phyloP scores from a whole-genome alignment of 495 filamentous ascomycete species.

The Aspergillus mulundensis region DNA sequence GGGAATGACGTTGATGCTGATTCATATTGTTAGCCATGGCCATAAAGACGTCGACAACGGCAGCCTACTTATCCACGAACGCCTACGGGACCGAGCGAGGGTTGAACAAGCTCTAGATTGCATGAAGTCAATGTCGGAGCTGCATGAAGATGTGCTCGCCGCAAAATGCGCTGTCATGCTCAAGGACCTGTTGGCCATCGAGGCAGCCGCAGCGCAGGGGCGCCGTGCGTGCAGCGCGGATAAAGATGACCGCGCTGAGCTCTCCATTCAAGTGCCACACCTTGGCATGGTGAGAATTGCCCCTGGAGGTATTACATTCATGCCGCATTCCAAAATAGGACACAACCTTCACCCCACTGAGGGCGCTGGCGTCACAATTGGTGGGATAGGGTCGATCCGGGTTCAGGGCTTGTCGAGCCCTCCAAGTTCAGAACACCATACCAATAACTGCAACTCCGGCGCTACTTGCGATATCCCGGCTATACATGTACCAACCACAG shows the following conservation, averaged over 20 bases:
- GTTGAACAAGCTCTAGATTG: constrained; percentile 37
- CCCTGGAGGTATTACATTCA: not conserved
- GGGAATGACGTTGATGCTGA: constrained; percentile 31
- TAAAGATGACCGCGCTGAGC: not conserved
- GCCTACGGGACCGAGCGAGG: constrained; percentile 36
- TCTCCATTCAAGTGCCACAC: not conserved
- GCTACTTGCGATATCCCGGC: not conserved
- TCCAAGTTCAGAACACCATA: not conserved
- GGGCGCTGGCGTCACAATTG: not conserved
- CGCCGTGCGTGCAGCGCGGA: not conserved
- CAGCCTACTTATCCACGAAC: constrained; percentile 33
- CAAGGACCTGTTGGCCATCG: constrained; percentile 23
- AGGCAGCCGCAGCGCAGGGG: constrained; percentile 18
- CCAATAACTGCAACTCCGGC: not conserved
- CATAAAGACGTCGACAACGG: constrained; percentile 10
- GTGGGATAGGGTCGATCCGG: not conserved
- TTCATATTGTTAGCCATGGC: constrained; percentile 23
- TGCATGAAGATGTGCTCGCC: constrained; percentile 1
- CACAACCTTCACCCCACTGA: not conserved
- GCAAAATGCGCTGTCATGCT: constrained; percentile 1
- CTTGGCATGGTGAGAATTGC: not conserved
- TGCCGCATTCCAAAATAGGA: not conserved
- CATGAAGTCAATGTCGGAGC: constrained; percentile 27
- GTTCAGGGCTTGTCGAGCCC: not conserved
- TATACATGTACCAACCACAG: not conserved